These are phyloP conservation scores for Agaricus subrufescens DNA, from an alignment of 768 basidiomycete genomes.

Conservation along the genomic window DNA sequence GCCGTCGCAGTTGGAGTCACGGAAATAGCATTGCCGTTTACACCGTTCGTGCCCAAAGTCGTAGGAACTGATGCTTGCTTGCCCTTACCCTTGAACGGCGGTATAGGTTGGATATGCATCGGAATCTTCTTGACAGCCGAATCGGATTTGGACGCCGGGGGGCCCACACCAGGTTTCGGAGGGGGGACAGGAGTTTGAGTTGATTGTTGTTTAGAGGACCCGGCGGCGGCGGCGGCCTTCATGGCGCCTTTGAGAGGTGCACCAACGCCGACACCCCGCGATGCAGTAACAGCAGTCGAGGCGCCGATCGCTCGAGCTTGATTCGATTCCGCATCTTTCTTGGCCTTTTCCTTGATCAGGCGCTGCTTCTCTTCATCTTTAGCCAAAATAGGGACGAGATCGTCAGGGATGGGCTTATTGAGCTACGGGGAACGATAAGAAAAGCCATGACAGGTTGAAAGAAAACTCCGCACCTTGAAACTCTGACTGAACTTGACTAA, in stretches of 20 bases:
- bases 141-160: constrained; percentile 15
- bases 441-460: not conserved
- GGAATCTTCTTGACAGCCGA: constrained; percentile 40
- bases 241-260: constrained; percentile 10
- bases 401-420: constrained; percentile 92
- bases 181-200: constrained; percentile 16
- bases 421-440: constrained; percentile 42
- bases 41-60: constrained; percentile 7
- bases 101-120: constrained; percentile 89
- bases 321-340: constrained; percentile 57
- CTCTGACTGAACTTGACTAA: constrained; percentile 87
- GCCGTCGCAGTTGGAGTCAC: constrained; percentile 19
- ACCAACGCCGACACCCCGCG: constrained; percentile 35
- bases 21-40: constrained; percentile 15
- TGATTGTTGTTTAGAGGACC: constrained; percentile 17
- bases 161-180: constrained; percentile 23
- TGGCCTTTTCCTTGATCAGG: constrained; percentile 74
- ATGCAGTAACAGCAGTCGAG: constrained; percentile 47
- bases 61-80: constrained; percentile 15
- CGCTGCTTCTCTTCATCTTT: constrained; percentile 92
- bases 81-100: constrained; percentile 73
- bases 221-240: constrained; percentile 26
- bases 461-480: constrained; percentile 73
- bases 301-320: constrained; percentile 69
- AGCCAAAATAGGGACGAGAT: constrained; percentile 86